Evolutionary conservation across 75 land plant species (phyloP), one percentile per base, ranked within the genome.

Genomic region (Selaginella moellendorffii): DNA sequence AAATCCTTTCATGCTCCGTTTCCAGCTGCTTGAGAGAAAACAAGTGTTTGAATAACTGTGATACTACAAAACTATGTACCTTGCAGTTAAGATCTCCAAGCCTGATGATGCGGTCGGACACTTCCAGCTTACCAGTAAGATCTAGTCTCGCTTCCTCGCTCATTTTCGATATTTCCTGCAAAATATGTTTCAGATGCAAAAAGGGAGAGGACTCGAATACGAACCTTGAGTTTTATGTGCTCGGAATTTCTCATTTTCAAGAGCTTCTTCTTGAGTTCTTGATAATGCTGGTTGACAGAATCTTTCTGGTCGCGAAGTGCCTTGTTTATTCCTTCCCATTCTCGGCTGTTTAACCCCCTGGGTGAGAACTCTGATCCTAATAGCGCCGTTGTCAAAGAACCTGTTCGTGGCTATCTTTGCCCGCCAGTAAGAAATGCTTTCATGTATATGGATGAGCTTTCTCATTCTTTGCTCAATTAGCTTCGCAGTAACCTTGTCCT

Each of bases 401-500:
- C 68, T 70, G 24, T 69, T 54, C 2, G 76, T 74, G 20, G 72
- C 63, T 21, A 74, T 69, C 28, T 71, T 64, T 26, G 65, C 72
- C 18, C 76, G 72, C 72, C 76, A 69, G 29, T 69, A 74, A 29
- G 76, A 71, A 52, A 74, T 65, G 22, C 66, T 69, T 31, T 69
- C 76, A 65, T 74, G 76, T 29, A 74, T 26, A 54, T 59, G 72
- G 30, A 74, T 54, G 27, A 74, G 72, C 46, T 68, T 74, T 54
- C 72, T 72, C 76, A 74, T 74, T 26, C 76, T 29, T 64, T 69
- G 72, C 62, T 74, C 76, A 36, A 74, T 69, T n/a, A 74, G 12
- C 25, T 56, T 63, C 28, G 76, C 76, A 23, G 76, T 64, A 62
- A 65, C 54, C 29, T 65, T 65, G 51, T 74, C 76, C 29, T 74